Evolutionary conservation across 1,284 basidiomycete species (phyloP), one percentile per base, ranked within the genome.

Genomic region (Marasmius oreades): DNA sequence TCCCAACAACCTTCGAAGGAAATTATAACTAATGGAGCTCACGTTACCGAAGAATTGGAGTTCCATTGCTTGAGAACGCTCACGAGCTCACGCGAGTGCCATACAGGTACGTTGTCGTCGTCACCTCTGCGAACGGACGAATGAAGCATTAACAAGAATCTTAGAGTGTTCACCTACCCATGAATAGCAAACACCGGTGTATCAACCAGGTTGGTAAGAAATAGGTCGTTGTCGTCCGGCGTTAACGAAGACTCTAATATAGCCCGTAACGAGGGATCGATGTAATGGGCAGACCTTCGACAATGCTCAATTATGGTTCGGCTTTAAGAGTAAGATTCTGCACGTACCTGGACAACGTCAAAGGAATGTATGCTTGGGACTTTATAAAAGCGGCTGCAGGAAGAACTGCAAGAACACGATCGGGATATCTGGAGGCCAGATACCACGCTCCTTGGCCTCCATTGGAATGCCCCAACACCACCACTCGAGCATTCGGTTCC

Each of bases 391-490:
- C 91, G 11, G 91, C 82, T 0, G 88, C 89, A 16, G 89, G 82
- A 8, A 92, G 72, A 12, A 84, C 88, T 86, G 79, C 93, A 3
- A 86, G 66, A 0, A 93, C 80, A 37, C 81, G 77, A 67, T 95
- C 93, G 0, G 93, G 92, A 66, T 82, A 90, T 56, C 88, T 77
- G 23, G 84, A 79, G 1, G 89, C 83, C 5, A 88, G 66, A 67
- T 93, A 86, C 90, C 92, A 94, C 2, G 88, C 78, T 0, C 94
- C 94, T 70, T 96, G 94, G 2, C 93, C 94, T 8, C 94, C 94
- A 67, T 97, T 97, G 1, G 93, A 95, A 67, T 97, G 94, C 0
- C 94, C 94, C 46, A 95, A 73, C 6, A 95, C 66, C 10, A 91
- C 68, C 0, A 85, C 80, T 28, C 73, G 74, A 1, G 75, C 71